Percentiles rank a stretch among this genome's conserved stretches.
Conservation (phyloP, 768 basidiomycete genomes). For the Tubosaeta sp. region DNA sequence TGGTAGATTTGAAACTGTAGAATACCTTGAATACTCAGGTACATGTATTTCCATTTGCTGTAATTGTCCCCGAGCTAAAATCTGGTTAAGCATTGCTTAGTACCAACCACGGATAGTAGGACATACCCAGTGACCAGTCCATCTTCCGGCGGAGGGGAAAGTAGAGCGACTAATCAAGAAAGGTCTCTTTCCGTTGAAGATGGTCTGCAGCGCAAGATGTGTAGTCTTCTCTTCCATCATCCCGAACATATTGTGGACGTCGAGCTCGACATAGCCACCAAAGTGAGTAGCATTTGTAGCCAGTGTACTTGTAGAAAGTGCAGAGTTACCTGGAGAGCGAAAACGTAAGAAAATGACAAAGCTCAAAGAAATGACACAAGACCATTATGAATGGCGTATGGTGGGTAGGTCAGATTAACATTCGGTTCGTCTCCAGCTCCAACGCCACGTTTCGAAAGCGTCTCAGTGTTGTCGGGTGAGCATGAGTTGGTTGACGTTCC, state of each 20-base stretch:
- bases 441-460: constrained; percentile 40
- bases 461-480: constrained; percentile 7
- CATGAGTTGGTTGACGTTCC: constrained; percentile 53
- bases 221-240: constrained; percentile 68
- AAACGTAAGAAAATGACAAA: not conserved
- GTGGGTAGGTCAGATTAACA: constrained; percentile 52
- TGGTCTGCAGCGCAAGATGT: constrained; percentile 49
- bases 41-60: constrained; percentile 71
- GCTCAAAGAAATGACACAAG: not conserved
- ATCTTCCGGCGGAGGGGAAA: constrained; percentile 62
- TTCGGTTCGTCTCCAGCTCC: constrained; percentile 46
- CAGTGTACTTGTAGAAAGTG: constrained; percentile 51
- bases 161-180: constrained; percentile 71
- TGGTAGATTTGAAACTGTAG: constrained; percentile 83
- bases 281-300: constrained; percentile 71
- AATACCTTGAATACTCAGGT: constrained; percentile 66
- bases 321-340: constrained; percentile 40
- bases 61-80: constrained; percentile 69
- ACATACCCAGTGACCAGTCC: constrained; percentile 68
- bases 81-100: not conserved
- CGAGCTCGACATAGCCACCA: constrained; percentile 57
- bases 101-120: not conserved
- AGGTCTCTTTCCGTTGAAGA: constrained; percentile 58
- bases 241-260: constrained; percentile 70
- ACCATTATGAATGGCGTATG: constrained; percentile 72